These are phyloP conservation scores for Neofusicoccum parvum DNA, from an alignment of 2,329 filamentous ascomycete species.

Conservation along the genomic window DNA sequence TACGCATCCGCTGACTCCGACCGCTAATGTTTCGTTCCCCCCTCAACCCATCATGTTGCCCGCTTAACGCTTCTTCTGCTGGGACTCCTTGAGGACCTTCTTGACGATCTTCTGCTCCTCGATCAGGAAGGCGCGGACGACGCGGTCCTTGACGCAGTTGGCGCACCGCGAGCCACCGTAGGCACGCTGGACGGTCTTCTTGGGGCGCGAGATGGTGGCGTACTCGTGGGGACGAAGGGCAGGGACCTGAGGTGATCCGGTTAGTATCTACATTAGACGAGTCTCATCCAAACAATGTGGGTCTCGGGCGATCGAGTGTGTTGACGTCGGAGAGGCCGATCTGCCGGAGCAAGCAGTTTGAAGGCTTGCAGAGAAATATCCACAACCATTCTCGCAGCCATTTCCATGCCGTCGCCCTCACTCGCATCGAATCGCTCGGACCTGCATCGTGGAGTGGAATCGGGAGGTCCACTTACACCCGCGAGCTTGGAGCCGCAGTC, in stretches of 20 bases:
- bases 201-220: constrained; percentile 92
- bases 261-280: constrained; percentile 3
- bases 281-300: neutral
- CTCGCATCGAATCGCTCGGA: neutral
- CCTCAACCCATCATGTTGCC: constrained; percentile 14
- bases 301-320: neutral
- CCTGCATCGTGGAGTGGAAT: neutral
- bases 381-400: neutral
- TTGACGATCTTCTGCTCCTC: constrained; percentile 99
- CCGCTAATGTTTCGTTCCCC: constrained; percentile 19
- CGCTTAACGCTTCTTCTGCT: constrained; percentile 68
- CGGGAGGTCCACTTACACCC: constrained; percentile 72
- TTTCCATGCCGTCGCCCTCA: neutral
- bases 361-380: neutral
- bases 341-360: too few species aligned
- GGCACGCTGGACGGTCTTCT: constrained; percentile 99
- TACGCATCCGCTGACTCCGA: constrained; percentile 22
- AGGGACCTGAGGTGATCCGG: constrained; percentile 67
- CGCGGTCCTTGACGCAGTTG: constrained; percentile 97
- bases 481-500: constrained; percentile 96
- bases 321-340: neutral
- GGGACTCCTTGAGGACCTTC: constrained; percentile 99
- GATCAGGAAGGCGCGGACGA: constrained; percentile 97
- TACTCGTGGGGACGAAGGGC: constrained; percentile 99
- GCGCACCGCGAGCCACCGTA: constrained; percentile 98